These are phyloP conservation scores for Funneliformis geosporum DNA, from an alignment of 192 early-diverging fungal species.

Conservation along the genomic window DNA sequence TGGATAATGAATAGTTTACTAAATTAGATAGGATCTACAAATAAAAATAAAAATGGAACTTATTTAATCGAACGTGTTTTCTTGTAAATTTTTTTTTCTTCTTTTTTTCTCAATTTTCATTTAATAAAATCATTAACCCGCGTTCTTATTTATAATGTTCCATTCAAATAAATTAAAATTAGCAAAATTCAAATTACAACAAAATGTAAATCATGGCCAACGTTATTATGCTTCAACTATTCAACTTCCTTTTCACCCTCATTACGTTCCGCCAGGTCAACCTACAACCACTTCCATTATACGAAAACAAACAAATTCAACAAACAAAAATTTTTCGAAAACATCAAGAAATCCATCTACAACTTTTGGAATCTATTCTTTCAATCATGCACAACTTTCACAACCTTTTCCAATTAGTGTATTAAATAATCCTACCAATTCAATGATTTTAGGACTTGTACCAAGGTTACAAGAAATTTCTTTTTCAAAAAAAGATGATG, in stretches of 20 bases:
- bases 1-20: too few relatives aligned
- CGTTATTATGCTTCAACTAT: slow-evolving; percentile 16
- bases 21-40: too few relatives aligned
- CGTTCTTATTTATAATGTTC: not conserved
- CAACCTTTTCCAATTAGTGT: not conserved
- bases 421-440: not conserved
- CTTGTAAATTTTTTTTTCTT: too few relatives aligned
- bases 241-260: slow-evolving; percentile 24
- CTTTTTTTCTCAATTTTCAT: too few relatives aligned
- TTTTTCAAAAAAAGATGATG: not conserved
- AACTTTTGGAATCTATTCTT: not conserved
- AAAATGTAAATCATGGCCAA: not conserved
- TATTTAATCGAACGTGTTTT: too few relatives aligned
- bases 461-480: not conserved
- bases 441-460: not conserved
- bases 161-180: not conserved
- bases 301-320: not conserved
- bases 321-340: slow-evolving; percentile 5
- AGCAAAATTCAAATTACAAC: not conserved
- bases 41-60: too few relatives aligned
- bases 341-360: not conserved
- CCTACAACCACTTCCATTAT: not conserved
- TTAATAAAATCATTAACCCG: too few relatives aligned
- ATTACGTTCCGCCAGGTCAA: slow-evolving; percentile 22
- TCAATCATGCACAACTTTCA: not conserved